Conservation (phyloP, 2,329 filamentous ascomycete species). For the Fusarium buharicum region DNA sequence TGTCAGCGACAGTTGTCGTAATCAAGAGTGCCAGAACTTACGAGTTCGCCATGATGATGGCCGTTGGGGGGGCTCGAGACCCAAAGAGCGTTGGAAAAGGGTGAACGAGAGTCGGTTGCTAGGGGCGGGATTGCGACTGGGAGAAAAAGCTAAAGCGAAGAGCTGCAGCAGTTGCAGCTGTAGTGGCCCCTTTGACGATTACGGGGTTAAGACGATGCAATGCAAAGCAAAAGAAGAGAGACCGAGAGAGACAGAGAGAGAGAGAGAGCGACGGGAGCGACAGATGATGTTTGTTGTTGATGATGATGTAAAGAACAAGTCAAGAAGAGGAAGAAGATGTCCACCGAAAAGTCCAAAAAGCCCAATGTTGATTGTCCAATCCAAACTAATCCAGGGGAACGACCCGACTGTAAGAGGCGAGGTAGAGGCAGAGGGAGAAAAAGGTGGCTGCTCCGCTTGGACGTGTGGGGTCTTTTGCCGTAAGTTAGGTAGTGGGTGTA, state of each 20-base stretch:
- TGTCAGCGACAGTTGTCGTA: conserved; percentile 32
- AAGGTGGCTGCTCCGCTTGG: conserved; percentile 44
- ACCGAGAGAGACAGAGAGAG: conserved; percentile 18
- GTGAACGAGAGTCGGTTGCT: conserved; percentile 31
- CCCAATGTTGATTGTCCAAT: conserved; percentile 24
- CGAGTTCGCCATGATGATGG: conserved; percentile 47
- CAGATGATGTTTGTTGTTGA: conserved; percentile 13
- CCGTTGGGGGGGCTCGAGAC: conserved; percentile 33
- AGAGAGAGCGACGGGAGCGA: conserved; percentile 17
- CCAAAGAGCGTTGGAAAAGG: conserved; percentile 31
- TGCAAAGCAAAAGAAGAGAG: not conserved
- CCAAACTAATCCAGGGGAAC: conserved; percentile 42
- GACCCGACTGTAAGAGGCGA: conserved; percentile 33
- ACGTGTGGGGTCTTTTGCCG: conserved; percentile 40
- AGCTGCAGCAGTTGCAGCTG: conserved; percentile 7
- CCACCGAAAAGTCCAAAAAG: conserved; percentile 38
- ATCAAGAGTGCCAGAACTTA: conserved; percentile 35
- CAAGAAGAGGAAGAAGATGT: conserved; percentile 21
- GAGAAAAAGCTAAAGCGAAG: conserved; percentile 6
- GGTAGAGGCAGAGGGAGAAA: conserved; percentile 19
- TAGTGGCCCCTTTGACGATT: conserved; percentile 30
- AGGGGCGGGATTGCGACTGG: conserved; percentile 21
- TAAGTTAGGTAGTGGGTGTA: not conserved
- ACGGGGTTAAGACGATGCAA: conserved; percentile 25
- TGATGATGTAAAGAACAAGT: conserved; percentile 35